Base-by-base conservation (phyloP, 495 filamentous ascomycete genomes). In the Trypethelium eluteriae region DNA sequence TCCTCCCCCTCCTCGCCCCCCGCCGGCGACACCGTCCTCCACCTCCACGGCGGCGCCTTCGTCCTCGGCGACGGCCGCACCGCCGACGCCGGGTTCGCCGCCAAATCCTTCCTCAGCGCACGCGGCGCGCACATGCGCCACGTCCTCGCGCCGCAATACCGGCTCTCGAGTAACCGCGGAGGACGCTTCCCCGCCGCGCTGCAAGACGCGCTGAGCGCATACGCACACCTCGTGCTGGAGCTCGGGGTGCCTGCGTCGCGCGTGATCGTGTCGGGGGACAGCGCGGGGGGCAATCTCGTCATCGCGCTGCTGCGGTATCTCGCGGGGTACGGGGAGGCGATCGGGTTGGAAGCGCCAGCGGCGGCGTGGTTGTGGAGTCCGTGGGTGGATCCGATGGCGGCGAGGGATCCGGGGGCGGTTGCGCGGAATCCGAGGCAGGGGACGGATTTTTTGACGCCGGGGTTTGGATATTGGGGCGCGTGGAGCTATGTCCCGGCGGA, bases 21-120 rank as follows among this genome's bases (percentile, higher is more conserved):
- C 14, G 69, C 68, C 7, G 25, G 35, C 11, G 38, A 56, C 25
- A 71, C 83, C n/a, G 70, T 80, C 3, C 75, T 85, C 32, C 80
- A 84, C 67, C 74, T 84, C 65, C 82, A 84, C 68, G 81, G 81
- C 59, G 82, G 82, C 36, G 80, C 77, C 11, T 85, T 75, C 67
- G 76, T 82, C 34, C 47, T 81, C 62, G 73, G 78, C 64, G 73
- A 77, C 70, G 75, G 76, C 16, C 67, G 77, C 9, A 73, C 73
- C 39, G 66, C 70, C n/a, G 78, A 76, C 64, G 71, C 75, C 10
- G 79, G 76, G 1, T 79, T 74, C 63, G 66, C 77, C 3, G 70
- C 76, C 0, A 62, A 65, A 34, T 74, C 71, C 0, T 66, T 81
- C 2, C 62, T 73, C 41, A n/a, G 0, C 36, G 25, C 53, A 32